Base-by-base conservation (phyloP, 495 filamentous ascomycete genomes). In the Chaetomium tenue region DNA sequence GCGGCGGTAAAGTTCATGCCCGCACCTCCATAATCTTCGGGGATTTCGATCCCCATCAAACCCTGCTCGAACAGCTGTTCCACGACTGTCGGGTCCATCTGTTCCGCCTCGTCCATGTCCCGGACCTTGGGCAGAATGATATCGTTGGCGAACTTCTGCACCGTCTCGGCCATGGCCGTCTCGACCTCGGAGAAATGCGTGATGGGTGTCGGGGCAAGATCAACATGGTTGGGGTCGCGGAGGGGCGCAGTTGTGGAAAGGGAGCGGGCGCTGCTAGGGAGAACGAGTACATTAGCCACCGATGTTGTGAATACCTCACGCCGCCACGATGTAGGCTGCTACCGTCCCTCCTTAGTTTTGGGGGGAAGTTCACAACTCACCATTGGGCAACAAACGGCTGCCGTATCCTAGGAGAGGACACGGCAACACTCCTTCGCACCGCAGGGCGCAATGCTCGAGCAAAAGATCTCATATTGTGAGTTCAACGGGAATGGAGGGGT, bases 1-100 rank as follows among this genome's bases (percentile, higher is more conserved):
- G 91, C 94, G 0, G 93, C 78, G 7, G 95, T 98, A 78, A 99
- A 99, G 83, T 97, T 96, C 94, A 98, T 98, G 53, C 92, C 94
- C 5, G 94, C 89, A 18, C 94, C 94, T 60, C 94, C 94, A 72
- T 89, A 98, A 74, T 97, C 92, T 77, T 99, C 95, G 28, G 93
- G 93, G 25, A 99, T 92, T 79, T 99, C 94, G 60, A 99, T 85
- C 58, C 94, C 89, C 94, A 99, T 99, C 12, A 99, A 74, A 5
- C 94, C 94, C 77, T 98, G 93, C 79, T 98, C 94, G 71, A 99
- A 99, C 37, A 97, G 83, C 75, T 92, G 88, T 77, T 97, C 92
- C 18, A 99, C 88, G 30, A 99, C 74, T 3, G 83, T 74, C 0
- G 88, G 84, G 77, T 99, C 95, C 94, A 99, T 99, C 9, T 81